Base-by-base conservation (phyloP, 768 basidiomycete species). In the Inosperma sp. region DNA sequence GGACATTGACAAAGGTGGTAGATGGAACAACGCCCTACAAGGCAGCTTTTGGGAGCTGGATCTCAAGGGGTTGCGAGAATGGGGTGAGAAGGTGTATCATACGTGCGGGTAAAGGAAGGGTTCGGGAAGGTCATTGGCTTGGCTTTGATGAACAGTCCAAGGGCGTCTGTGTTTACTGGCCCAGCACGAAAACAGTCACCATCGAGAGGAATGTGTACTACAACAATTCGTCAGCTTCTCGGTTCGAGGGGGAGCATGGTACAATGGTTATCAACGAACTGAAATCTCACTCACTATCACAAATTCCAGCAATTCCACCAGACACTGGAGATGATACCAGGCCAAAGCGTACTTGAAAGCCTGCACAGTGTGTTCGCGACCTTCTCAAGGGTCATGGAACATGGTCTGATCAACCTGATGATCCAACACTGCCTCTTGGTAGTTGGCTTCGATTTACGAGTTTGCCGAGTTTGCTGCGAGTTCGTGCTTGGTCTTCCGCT, bases 101-200 rank as follows among this genome's bases (percentile, higher is more conserved):
- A 2, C 46, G 58, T 9, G 45, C 62, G 1, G 59, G 64, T n/a
- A 54, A 52, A 14, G 60, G 12, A 33, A 51, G 59, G 2, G 65
- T 56, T 5, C 36, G 57, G 19, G 56, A 65, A 44, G 71, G 68
- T 6, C 39, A 56, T 3, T 75, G 67, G 64, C 43, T 75, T 4
- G 73, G 74, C 10, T 59, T 65, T 49, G 64, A 69, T 46, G 52
- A 60, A 3, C 6, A 58, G 23, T 63, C 49, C 8, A 56, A 61
- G 19, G 72, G 68, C 7, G 53, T 59, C 33, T 39, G 62, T 1
- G 54, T 74, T 16, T 73, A 68, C 48, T 72, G 68, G 68, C 64
- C 65, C 7, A 58, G 59, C 10, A 63, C 51, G 26, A 39, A 53
- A 1, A 56, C 49, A 3, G 60, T 74, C 7, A 62, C 54, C n/a